Evolutionary conservation across 805 yeast species (phyloP).

Genomic region (Saccharomycopsis malanga): DNA sequence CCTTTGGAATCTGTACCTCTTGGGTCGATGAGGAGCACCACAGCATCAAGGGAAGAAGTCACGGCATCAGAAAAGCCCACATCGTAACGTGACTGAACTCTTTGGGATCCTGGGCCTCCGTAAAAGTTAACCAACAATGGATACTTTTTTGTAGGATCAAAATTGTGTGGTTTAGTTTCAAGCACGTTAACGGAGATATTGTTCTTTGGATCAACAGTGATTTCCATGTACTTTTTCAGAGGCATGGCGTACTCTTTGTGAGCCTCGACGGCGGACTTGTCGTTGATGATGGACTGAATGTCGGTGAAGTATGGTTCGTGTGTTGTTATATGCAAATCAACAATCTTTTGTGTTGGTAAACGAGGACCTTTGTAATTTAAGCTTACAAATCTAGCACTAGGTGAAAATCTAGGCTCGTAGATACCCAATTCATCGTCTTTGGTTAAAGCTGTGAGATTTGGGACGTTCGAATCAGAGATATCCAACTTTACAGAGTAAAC

Average conservation of each 20-base stretch:
- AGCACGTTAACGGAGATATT: conserved; percentile 42
- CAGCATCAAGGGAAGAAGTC: conserved; percentile 48
- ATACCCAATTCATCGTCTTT: conserved; percentile 35
- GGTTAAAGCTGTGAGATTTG: conserved; percentile 25
- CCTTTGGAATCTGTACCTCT: conserved; percentile 79
- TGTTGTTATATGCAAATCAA: conserved; percentile 42
- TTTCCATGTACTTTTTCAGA: conserved; percentile 34
- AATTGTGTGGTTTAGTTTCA: conserved; percentile 56
- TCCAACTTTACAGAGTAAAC: conserved; percentile 55
- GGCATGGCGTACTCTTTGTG: conserved; percentile 41
- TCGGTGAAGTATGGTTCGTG: conserved; percentile 26
- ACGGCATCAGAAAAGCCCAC: conserved; percentile 55
- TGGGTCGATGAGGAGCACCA: conserved; percentile 67
- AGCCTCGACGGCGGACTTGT: conserved; percentile 22
- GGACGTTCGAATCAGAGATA: conserved; percentile 17
- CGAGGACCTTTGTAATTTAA: conserved; percentile 64
- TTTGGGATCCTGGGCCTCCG: conserved; percentile 79
- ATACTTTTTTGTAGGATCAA: conserved; percentile 39
- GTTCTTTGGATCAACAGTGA: conserved; percentile 28
- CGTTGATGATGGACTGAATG: conserved; percentile 4
- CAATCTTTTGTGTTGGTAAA: conserved; percentile 69
- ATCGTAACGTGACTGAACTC: conserved; percentile 39
- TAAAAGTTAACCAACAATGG: conserved; percentile 65
- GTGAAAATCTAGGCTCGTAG: conserved; percentile 47
- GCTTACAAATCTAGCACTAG: conserved; percentile 47